These are phyloP conservation scores for Sugiyamaella chiloensis DNA, from an alignment of 805 yeast genomes.

Conservation along the genomic window DNA sequence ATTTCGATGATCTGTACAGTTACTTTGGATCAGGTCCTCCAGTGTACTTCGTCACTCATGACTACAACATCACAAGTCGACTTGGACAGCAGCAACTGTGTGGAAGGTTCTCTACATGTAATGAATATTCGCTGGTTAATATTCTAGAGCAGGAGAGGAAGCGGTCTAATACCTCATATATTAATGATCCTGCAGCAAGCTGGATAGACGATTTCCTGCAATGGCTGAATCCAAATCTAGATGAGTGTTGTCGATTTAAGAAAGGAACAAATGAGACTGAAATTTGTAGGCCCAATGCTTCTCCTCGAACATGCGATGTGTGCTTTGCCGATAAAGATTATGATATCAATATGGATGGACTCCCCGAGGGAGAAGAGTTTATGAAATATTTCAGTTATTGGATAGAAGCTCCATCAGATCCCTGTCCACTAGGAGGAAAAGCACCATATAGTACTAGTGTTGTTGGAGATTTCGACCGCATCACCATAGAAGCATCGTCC, in stretches of 20 bases:
- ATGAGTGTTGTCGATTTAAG: conserved; percentile 76
- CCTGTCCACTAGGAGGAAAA: conserved; percentile 93
- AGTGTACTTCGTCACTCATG: conserved; percentile 74
- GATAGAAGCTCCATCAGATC: conserved; percentile 81
- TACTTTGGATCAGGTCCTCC: conserved; percentile 91
- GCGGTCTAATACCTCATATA: conserved; percentile 58
- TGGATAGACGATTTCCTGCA: conserved; percentile 91
- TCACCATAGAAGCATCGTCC: conserved; percentile 51
- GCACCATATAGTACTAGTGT: conserved; percentile 79
- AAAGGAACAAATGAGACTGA: conserved; percentile 49
- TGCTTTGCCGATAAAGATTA: conserved; percentile 68
- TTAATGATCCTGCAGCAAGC: conserved; percentile 79
- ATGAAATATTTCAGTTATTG: conserved; percentile 71
- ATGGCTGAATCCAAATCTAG: conserved; percentile 83
- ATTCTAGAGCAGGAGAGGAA: conserved; percentile 80
- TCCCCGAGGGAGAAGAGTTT: conserved; percentile 75
- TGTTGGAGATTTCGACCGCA: conserved; percentile 39
- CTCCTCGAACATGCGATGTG: conserved; percentile 67
- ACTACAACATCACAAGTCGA: conserved; percentile 58
- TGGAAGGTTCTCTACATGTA: conserved; percentile 83
- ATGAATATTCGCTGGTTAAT: conserved; percentile 73
- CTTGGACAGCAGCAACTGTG: conserved; percentile 70
- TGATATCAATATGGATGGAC: conserved; percentile 71
- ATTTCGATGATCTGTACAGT: conserved; percentile 70
- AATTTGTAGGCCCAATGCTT: conserved; percentile 63